phyloP scores from a whole-genome alignment of 2,329 filamentous ascomycete genomes.

The Claviceps fusiformis region DNA sequence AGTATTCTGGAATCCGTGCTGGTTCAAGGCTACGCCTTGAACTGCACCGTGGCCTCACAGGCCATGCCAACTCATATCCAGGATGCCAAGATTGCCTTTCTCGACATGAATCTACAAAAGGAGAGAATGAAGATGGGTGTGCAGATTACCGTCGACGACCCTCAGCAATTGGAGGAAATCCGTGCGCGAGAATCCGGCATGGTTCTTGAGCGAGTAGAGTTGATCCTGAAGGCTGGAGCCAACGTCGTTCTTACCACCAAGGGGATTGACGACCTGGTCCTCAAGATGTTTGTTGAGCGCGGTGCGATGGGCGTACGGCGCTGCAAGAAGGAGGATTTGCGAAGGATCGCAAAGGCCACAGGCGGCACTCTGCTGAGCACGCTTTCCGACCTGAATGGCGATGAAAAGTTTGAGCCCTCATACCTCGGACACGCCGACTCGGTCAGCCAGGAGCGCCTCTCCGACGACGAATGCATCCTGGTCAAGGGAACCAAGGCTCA shows the following conservation, averaged over 20 bases:
- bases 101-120: constrained; percentile 98
- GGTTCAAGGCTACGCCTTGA: constrained; percentile 92
- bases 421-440: constrained; percentile 87
- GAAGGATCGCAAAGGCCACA: constrained; percentile 90
- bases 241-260: constrained; percentile 96
- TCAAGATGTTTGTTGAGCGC: constrained; percentile 90
- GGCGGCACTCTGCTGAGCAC: constrained; percentile 88
- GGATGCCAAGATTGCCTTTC: constrained; percentile 90
- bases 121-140: constrained; percentile 98
- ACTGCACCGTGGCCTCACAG: constrained; percentile 97
- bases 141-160: constrained; percentile 95
- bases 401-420: constrained; percentile 88
- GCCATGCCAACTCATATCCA: constrained; percentile 88
- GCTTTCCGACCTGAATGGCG: constrained; percentile 89
- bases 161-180: constrained; percentile 94
- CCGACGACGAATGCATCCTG: constrained; percentile 95
- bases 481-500: constrained; percentile 92
- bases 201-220: constrained; percentile 83
- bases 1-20: constrained; percentile 75
- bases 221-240: constrained; percentile 94
- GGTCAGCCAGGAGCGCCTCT: constrained; percentile 95
- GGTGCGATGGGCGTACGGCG: constrained; percentile 91
- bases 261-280: constrained; percentile 89
- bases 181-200: constrained; percentile 85
- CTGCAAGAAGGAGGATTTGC: constrained; percentile 96